Evolutionary conservation across 352 stramenopile genomes (phyloP), one percentile per base, ranked within the genome.

Genomic region (Poterioochromonas sp.): DNA sequence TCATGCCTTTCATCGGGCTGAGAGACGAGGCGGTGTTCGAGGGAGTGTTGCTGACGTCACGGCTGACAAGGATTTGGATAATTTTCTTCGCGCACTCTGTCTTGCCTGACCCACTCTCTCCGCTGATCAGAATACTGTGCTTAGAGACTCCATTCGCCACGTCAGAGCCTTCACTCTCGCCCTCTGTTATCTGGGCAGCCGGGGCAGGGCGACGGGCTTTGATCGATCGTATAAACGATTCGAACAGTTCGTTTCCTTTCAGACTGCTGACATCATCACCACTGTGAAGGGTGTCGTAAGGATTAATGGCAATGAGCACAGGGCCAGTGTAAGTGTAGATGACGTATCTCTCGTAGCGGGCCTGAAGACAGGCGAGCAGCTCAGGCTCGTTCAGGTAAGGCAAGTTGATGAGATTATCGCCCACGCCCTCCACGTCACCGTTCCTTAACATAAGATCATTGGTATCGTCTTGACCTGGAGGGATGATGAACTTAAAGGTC

Each of bases 341-440:
- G 78, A 94, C 86, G 80, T 94, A 92, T 76, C 91, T 87, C 80
- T 90, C 88, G 81, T 96, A 97, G 65, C 93, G 88, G 79, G 93
- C 87, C 60, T 91, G 90, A 22, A 96, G 80, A 53, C 88, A 93
- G 77, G 86, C 82, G n/a, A 86, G 76, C 49, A 89, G 85, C 41
- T 82, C 77, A 1, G 81, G 82, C 70, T 88, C 82, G 78, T 89
- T 85, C 32, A 87, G 78, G 49, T 83, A 82, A 58, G 85, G 82
- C 12, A 89, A 69, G 51, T 85, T 83, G 0, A 89, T 84, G 0
- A 89, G 76, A 73, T 89, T 84, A 12, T 87, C 82, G 35, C 81
- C 81, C 8, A 29, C 3, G 3, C 5, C n/a, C 1, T 69, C 60
- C 29, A n/a, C 20, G 8, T 5, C 20, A 39, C 41, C 34, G 26